A percentile compares a stretch with the other conserved stretches of the same genome.
These are phyloP conservation scores for Pyrenophora tritici-repentis DNA, from an alignment of 2,329 filamentous ascomycete genomes.

Conservation along the genomic window DNA sequence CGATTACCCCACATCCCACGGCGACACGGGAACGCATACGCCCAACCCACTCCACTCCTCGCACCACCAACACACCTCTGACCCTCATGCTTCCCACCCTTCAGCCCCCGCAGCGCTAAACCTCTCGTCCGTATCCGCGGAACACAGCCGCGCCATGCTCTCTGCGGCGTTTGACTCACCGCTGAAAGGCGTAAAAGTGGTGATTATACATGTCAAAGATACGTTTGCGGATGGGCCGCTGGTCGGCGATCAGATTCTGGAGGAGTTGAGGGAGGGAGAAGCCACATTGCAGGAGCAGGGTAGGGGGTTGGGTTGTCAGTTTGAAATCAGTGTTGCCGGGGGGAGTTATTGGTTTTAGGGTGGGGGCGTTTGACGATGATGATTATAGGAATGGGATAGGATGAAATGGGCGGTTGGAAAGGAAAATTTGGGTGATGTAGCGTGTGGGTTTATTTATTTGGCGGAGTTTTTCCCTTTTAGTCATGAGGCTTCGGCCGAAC, in stretches of 20 bases:
- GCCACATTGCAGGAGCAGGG: constrained; percentile 51
- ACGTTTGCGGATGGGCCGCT: constrained; percentile 71
- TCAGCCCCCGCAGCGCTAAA: constrained; percentile 33
- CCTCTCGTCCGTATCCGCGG: constrained; percentile 26
- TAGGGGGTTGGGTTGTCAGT: constrained; percentile 75
- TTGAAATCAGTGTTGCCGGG: constrained; percentile 71
- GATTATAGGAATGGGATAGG: too few species aligned
- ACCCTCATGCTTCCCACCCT: constrained; percentile 19
- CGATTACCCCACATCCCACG: constrained; percentile 24
- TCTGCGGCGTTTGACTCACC: constrained; percentile 49
- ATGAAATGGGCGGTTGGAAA: too few species aligned
- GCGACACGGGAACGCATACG: constrained; percentile 28
- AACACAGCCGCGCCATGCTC: constrained; percentile 36
- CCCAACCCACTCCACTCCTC: constrained; percentile 11
- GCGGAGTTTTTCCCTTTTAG: background rate
- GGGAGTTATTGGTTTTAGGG: constrained; percentile 58
- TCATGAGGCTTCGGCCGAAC: background rate
- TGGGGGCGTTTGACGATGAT: too few species aligned
- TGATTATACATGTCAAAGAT: constrained; percentile 95
- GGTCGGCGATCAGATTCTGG: constrained; percentile 69
- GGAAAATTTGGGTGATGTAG: background rate
- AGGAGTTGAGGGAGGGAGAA: constrained; percentile 71
- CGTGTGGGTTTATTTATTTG: background rate
- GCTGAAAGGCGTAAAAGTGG: constrained; percentile 74
- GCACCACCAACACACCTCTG: background rate